Conservation (phyloP, 2,329 filamentous ascomycete genomes). For the Mollisia scopiformis region DNA sequence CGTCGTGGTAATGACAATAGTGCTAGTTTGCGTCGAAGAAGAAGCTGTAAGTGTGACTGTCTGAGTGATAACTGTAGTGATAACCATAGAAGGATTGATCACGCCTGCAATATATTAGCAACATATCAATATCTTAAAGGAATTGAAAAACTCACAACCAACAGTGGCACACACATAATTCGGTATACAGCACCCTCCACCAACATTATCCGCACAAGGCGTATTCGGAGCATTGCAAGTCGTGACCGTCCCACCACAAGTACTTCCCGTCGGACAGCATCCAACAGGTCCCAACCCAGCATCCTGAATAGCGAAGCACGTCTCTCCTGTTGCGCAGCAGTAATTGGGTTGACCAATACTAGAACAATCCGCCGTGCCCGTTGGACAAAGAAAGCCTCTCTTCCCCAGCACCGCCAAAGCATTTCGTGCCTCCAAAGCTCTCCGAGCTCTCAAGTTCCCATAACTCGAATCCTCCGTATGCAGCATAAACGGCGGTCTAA, state of each 20-base stretch:
- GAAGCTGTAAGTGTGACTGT: conserved; percentile 19
- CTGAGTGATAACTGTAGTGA: conserved; percentile 24
- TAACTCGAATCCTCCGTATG: conserved; percentile 41
- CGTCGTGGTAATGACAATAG: conserved; percentile 15
- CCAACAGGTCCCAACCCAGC: conserved; percentile 69
- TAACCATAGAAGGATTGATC: conserved; percentile 23
- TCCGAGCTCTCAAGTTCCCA: conserved; percentile 20
- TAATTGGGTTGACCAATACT: conserved; percentile 68
- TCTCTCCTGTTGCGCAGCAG: conserved; percentile 70
- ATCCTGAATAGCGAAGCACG: conserved; percentile 67
- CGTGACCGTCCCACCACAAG: conserved; percentile 65
- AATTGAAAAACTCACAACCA: conserved; percentile 57
- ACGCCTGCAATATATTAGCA: conserved; percentile 21
- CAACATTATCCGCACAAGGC: conserved; percentile 65
- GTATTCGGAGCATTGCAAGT: conserved; percentile 64
- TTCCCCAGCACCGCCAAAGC: conserved; percentile 49
- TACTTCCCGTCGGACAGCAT: conserved; percentile 70
- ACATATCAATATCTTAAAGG: not conserved
- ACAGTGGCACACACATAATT: conserved; percentile 71
- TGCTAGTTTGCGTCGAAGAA: conserved; percentile 37
- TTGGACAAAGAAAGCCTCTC: conserved; percentile 68
- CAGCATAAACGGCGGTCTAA: conserved; percentile 54
- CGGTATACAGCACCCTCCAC: conserved; percentile 76
- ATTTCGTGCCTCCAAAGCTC: conserved; percentile 10
- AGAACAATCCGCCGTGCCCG: conserved; percentile 66